Evolutionary conservation across 768 basidiomycete genomes (phyloP).

Genomic region (Psilocybe subaeruginosa): DNA sequence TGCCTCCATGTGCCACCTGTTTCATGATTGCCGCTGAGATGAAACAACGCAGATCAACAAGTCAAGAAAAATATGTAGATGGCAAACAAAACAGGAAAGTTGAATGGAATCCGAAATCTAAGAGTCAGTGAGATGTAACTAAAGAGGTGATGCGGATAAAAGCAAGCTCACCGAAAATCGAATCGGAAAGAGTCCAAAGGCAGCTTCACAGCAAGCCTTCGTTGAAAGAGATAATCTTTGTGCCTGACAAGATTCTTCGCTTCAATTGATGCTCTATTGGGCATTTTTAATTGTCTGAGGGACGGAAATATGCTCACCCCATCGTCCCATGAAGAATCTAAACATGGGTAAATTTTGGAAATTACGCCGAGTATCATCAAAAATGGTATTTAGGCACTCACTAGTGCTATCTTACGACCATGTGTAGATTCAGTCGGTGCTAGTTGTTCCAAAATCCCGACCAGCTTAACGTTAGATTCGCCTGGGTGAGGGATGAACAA

Average conservation of each 20-base stretch:
- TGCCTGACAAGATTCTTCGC: conserved; percentile 51
- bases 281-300: conserved; percentile 22
- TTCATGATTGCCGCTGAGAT: conserved; percentile 74
- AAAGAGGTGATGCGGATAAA: not conserved
- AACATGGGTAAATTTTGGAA: conserved; percentile 3
- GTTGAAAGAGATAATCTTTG: conserved; percentile 85
- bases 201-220: conserved; percentile 62
- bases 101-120: not conserved
- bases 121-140: not conserved
- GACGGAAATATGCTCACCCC: conserved; percentile 56
- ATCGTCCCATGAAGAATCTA: conserved; percentile 82
- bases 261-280: conserved; percentile 22
- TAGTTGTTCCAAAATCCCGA: conserved; percentile 67
- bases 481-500: conserved; percentile 53
- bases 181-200: conserved; percentile 85
- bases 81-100: not conserved
- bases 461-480: conserved; percentile 46
- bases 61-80: not conserved
- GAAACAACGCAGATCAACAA: conserved; percentile 4
- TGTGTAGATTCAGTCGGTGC: conserved; percentile 49
- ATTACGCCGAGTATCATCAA: not conserved
- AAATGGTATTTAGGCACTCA: conserved; percentile 35
- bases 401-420: conserved; percentile 68
- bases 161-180: conserved; percentile 73
- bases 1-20: conserved; percentile 68